Conservation (phyloP, 805 yeast genomes). For the Jamesozyma rosinii region DNA sequence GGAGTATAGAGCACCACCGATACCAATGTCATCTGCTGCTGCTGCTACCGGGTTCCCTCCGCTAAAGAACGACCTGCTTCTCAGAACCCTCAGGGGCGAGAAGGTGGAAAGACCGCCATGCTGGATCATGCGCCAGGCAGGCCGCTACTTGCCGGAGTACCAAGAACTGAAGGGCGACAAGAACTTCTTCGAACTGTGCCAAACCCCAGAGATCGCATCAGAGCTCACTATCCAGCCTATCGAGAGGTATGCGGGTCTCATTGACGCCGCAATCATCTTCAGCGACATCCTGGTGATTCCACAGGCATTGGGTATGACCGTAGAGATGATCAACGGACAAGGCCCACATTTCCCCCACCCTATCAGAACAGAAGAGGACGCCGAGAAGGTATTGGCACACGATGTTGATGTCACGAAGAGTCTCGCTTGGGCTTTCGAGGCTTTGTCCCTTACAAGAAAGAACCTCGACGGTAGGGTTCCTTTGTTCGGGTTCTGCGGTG, state of each 20-base stretch:
- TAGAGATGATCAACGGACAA: slow-evolving; percentile 85
- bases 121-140: slow-evolving; percentile 99
- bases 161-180: slow-evolving; percentile 76
- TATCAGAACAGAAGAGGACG: slow-evolving; percentile 62
- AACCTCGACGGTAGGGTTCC: slow-evolving; percentile 88
- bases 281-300: slow-evolving; percentile 93
- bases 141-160: slow-evolving; percentile 83
- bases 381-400: slow-evolving; percentile 44
- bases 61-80: slow-evolving; percentile 77
- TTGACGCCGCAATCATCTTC: slow-evolving; percentile 95
- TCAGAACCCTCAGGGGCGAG: slow-evolving; percentile 87
- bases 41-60: slow-evolving; percentile 61
- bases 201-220: slow-evolving; percentile 88
- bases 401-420: slow-evolving; percentile 66
- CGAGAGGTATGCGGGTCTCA: slow-evolving; percentile 75
- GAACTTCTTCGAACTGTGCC: slow-evolving; percentile 92
- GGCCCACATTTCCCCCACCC: slow-evolving; percentile 94
- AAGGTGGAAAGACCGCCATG: slow-evolving; percentile 93
- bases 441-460: slow-evolving; percentile 83
- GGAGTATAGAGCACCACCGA: too few species aligned
- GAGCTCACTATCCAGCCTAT: slow-evolving; percentile 94
- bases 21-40: too few species aligned
- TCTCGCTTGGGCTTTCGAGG: slow-evolving; percentile 88
- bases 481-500: slow-evolving; percentile 89
- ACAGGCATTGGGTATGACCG: slow-evolving; percentile 95